Base-by-base conservation (phyloP, 1,284 basidiomycete species). In the Cutaneotrichosporon sp. region DNA sequence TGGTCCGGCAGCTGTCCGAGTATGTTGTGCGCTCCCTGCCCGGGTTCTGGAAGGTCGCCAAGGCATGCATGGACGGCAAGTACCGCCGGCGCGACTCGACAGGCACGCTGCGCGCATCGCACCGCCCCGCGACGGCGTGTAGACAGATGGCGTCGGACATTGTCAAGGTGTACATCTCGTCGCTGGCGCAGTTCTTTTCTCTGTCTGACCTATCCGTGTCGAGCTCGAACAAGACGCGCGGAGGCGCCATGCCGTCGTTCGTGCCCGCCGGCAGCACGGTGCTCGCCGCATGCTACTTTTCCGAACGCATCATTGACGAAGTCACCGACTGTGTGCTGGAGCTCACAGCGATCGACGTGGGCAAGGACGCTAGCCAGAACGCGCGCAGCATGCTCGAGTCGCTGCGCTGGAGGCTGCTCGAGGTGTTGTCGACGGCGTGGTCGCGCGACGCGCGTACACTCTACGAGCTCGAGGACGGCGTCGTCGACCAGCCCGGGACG, bases 21-120 rank as follows among this genome's bases (percentile, higher is more conserved):
- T 77, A 78, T 42, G 66, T 82, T 8, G 59, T 78, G 1, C 69
- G 74, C 18, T 82, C 85, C 1, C 79, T 99, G 42, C 91, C 93
- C 3, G 90, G 83, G 62, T 97, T 97, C 74, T 97, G 92, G 91
- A 85, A 85, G 63, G 88, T 99, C 40, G 86, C 88, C 1, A 90
- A 85, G 72, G 84, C 83, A 14, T 94, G 93, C 70, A 84, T 92
- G 73, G 91, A 96, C 41, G 93, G 92, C 4, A 89, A 87, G 71
- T 91, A 88, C 71, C 86, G 84, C 70, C 88, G 85, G 66, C 66
- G 69, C 23, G 72, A 74, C 50, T 56, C 62, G 13, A 52, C 62
- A 2, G 65, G 65, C 2, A 55, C 35, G 20, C 49, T 64, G 38
- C 54, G 54, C 12, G 57, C 54, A 18, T 56, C 65, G 8, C 47